Percentiles rank a stretch among this genome's conserved stretches.
Evolutionary conservation across 2,329 filamentous ascomycete genomes (phyloP).

Genomic region (Mycosphaerelloides madeirae): DNA sequence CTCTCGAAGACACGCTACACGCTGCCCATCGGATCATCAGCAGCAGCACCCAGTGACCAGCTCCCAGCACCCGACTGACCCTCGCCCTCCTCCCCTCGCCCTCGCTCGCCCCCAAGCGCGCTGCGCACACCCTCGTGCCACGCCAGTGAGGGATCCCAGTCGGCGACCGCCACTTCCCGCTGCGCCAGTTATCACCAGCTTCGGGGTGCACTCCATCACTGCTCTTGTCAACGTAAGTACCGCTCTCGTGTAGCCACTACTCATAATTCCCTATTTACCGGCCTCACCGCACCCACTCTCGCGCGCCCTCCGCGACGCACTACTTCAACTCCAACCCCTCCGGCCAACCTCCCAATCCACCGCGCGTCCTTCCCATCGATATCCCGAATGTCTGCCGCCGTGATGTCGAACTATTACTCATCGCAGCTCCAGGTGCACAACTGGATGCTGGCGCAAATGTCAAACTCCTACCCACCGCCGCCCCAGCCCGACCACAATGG

Average conservation of each 20-base stretch:
- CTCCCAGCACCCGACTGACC: slow-evolving; percentile 4
- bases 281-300: slow-evolving; percentile 20
- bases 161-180: slow-evolving; percentile 23
- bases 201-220: slow-evolving; percentile 11
- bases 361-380: slow-evolving; percentile 16
- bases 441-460: slow-evolving; percentile 35
- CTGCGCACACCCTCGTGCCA: slow-evolving; percentile 15
- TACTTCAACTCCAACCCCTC: slow-evolving; percentile 4
- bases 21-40: too few species aligned
- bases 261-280: slow-evolving; percentile 21
- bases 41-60: too few species aligned
- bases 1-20: too few species aligned
- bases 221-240: slow-evolving; percentile 22
- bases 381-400: slow-evolving; percentile 29
- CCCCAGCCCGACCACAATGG: slow-evolving; percentile 33
- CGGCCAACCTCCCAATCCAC: slow-evolving; percentile 1
- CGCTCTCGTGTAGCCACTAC: slow-evolving; percentile 10
- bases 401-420: slow-evolving; percentile 32
- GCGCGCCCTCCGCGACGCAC: slow-evolving; percentile 20
- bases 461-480: slow-evolving; percentile 30
- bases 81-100: background rate
- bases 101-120: too few species aligned
- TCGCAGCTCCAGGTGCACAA: slow-evolving; percentile 31
- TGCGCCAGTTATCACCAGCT: slow-evolving; percentile 19
- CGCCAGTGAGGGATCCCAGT: slow-evolving; percentile 24